Conservation (phyloP, 139 green algal genomes). For the Chloropicon primus region DNA sequence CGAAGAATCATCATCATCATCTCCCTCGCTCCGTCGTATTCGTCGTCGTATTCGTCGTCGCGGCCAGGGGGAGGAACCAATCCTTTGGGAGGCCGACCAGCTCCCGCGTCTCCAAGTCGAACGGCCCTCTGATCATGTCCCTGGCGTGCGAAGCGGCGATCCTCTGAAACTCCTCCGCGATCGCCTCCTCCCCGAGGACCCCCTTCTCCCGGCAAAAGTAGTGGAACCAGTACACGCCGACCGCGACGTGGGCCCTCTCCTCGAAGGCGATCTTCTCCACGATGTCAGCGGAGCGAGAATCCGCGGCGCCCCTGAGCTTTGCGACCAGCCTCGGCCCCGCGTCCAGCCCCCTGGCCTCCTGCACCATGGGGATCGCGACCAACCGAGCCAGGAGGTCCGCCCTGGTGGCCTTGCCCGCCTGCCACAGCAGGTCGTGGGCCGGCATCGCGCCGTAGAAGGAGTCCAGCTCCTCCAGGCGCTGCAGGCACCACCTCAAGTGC, state of each 20-base stretch:
- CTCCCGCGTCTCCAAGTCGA: constrained; percentile 21
- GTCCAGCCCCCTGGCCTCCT: constrained; percentile 59
- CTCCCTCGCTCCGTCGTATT: too few relatives aligned
- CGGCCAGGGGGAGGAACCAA: constrained; percentile 6
- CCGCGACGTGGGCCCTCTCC: constrained; percentile 9
- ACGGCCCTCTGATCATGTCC: constrained; percentile 2
- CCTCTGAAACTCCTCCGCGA: constrained; percentile 9
- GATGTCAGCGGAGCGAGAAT: neutral
- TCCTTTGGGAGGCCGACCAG: constrained; percentile 11
- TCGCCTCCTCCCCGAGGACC: constrained; percentile 36
- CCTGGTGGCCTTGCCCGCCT: constrained; percentile 22
- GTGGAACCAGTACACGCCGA: neutral
- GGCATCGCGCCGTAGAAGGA: constrained; percentile 51
- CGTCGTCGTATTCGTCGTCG: too few relatives aligned
- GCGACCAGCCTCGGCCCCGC: constrained; percentile 9
- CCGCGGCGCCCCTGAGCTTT: neutral
- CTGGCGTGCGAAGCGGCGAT: neutral
- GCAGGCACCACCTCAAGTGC: constrained; percentile 60
- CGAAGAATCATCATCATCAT: too few relatives aligned
- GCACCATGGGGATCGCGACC: constrained; percentile 63
- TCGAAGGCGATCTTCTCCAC: constrained; percentile 4
- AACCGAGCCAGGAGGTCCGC: constrained; percentile 36
- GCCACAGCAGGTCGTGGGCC: constrained; percentile 67
- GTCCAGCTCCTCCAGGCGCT: constrained; percentile 52
- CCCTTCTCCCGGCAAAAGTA: constrained; percentile 17